Evolutionary conservation across 1,284 basidiomycete species (phyloP).

Genomic region (Entoloma clypeatum): DNA sequence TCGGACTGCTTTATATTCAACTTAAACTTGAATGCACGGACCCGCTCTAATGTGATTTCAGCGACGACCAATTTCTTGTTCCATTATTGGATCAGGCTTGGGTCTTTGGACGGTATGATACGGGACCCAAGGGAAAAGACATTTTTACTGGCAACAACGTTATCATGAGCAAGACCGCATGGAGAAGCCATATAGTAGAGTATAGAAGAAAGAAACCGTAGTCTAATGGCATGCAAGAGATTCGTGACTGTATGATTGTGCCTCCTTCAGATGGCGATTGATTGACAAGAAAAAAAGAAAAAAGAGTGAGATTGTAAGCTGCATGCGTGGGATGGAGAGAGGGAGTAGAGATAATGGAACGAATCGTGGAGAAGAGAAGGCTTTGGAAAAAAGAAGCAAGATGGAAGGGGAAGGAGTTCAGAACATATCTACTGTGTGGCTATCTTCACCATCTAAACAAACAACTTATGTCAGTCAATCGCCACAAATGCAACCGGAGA

Average conservation of each 20-base stretch:
- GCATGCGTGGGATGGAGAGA: constrained; percentile 33
- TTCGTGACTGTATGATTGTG: constrained; percentile 42
- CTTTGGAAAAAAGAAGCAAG: constrained; percentile 23
- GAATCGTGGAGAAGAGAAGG: constrained; percentile 19
- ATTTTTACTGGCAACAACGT: constrained; percentile 2
- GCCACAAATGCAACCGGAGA: neutral
- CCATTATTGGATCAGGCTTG: no score
- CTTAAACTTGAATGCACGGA: no score
- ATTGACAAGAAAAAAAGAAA: constrained; percentile 26
- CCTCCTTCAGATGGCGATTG: constrained; percentile 58
- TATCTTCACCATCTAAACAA: constrained; percentile 63
- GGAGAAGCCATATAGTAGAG: constrained; percentile 15
- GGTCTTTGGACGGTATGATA: no score
- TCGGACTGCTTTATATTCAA: no score
- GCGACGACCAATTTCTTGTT: no score
- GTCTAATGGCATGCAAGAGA: constrained; percentile 46
- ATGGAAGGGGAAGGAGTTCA: constrained; percentile 21
- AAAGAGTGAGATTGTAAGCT: constrained; percentile 36
- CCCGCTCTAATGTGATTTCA: no score
- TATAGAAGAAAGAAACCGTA: constrained; percentile 17
- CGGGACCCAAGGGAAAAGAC: constrained; percentile 8
- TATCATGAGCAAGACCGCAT: constrained; percentile 6
- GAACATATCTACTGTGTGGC: constrained; percentile 55
- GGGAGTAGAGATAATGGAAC: constrained; percentile 15
- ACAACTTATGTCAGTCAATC: constrained; percentile 13